Conservation (phyloP, 2,329 filamentous ascomycete genomes). For the Colletotrichum karsti region DNA sequence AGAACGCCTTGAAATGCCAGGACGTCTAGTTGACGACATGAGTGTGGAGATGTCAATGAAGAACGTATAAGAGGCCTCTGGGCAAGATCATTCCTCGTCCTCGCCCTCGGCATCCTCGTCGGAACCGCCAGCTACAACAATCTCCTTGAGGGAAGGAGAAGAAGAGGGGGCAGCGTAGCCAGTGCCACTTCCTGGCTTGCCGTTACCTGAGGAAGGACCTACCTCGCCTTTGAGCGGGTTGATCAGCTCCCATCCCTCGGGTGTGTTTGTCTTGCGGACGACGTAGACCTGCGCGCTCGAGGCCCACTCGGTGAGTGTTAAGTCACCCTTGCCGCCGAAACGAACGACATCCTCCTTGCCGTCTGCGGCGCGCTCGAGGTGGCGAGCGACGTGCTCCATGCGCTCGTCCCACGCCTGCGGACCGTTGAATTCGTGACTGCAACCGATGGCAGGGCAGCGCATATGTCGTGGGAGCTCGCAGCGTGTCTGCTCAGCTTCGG, state of each 20-base stretch:
- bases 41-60: not conserved
- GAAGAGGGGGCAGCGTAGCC: not conserved
- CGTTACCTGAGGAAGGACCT: constrained; percentile 27
- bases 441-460: constrained; percentile 69
- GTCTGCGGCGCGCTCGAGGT: constrained; percentile 69
- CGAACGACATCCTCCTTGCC: constrained; percentile 39
- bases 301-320: constrained; percentile 51
- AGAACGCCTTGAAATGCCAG: not conserved
- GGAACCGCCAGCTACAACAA: constrained; percentile 4
- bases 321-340: constrained; percentile 50
- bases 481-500: constrained; percentile 66
- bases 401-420: constrained; percentile 77
- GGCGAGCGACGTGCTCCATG: constrained; percentile 88
- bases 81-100: constrained; percentile 15
- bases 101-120: constrained; percentile 31
- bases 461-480: constrained; percentile 69
- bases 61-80: not conserved
- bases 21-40: not conserved
- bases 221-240: constrained; percentile 35
- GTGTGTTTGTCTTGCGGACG: constrained; percentile 34
- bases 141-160: constrained; percentile 1
- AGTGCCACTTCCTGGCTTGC: constrained; percentile 15
- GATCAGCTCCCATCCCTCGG: constrained; percentile 43
- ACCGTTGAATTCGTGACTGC: constrained; percentile 67
- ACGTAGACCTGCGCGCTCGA: constrained; percentile 45